Evolutionary conservation across 2,329 filamentous ascomycete genomes (phyloP), one percentile per base, ranked within the genome.

Genomic region (Decorospora gaudefroyi): DNA sequence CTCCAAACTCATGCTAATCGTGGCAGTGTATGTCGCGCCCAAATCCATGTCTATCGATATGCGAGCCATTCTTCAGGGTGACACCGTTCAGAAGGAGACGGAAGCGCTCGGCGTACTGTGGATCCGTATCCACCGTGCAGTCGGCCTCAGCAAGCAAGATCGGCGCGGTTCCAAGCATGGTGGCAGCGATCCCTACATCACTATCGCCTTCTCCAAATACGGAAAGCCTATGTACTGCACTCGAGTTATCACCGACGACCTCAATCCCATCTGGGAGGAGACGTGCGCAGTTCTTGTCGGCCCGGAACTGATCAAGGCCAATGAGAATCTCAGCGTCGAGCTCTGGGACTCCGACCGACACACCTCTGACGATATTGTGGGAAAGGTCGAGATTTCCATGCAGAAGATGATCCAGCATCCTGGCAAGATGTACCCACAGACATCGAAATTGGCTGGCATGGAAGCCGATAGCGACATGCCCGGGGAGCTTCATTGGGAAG

Each of bases 221-320:
- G 88, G 88, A 43, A 99, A 99, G 73, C 92, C 92, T 1, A 95
- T 96, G 82, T 97, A 96, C 72, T 96, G 91, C 71, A 97, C 93
- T 1, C 85, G 93, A 33, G 91, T 97, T 37, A 96, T 97, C 53
- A 90, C 92, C 38, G 92, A 97, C 63, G 87, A 96, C 57, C 79
- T 96, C 41, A 95, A 97, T 62, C 93, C 93, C 0, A 79, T 96
- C 4, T 97, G 95, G 76, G 88, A 93, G 62, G 93, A 97, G 72
- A 88, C 83, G 1, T 85, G 88, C 29, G 90, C 89, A 17, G 77
- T 97, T 12, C 76, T 96, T 11, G 88, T 99, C 4, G 96, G 88
- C 0, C 81, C 88, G 0, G 91, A 96, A 53, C 78, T 96, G 39
- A 89, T 97, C 75, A 95, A 93, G 71, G 92, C 88, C 0, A 86